Evolutionary conservation across 192 early-diverging fungal genomes (phyloP), one percentile per base, ranked within the genome.

Genomic region (Dissophora globulifera): DNA sequence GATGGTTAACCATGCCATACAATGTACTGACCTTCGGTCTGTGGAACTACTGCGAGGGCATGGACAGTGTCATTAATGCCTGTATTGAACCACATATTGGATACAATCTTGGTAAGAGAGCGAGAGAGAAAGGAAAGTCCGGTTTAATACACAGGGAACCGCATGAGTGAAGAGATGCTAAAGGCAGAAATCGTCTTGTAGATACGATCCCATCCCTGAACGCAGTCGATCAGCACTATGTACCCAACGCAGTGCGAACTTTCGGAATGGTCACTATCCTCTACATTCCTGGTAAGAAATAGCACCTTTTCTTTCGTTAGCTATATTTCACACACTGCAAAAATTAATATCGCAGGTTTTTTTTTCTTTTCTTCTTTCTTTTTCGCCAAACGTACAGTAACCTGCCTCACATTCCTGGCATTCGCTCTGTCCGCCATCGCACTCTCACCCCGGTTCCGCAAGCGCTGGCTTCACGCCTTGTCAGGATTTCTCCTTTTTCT

Each of bases 1-100:
- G 70, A 27, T 64, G 54, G 70, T 41, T 74, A 23, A 55, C 49
- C 48, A 38, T 22, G n/a, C 30, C 54, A 0, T 74, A 65, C 42
- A 48, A 63, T 31, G 42, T 54, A 16, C 16, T 74, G 25, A 65
- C 56, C 10, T 65, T 74, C 23, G 70, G 70, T 19, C 49, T 64
- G 43, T 74, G 70, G 70, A 74, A 42, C 40, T 63, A 58, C 31
- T 74, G 70, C 46, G 61, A 63, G 40, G 70, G 70, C 31, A 20
- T 27, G 13, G 62, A 50, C 40, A 47, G n/a, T 38, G 48, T 52
- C n/a, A 58, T 58, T 20, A 58, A 30, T 29, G 61, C 61, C 12
- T 74, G 70, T 20, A 52, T 6, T 11, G 49, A 64, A 6, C 48
- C 61, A 12, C 43, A 64, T 40, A 59, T 65, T 15, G 56, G 43